Conservation (phyloP, 805 yeast species). For the Starmerella asiatica region DNA sequence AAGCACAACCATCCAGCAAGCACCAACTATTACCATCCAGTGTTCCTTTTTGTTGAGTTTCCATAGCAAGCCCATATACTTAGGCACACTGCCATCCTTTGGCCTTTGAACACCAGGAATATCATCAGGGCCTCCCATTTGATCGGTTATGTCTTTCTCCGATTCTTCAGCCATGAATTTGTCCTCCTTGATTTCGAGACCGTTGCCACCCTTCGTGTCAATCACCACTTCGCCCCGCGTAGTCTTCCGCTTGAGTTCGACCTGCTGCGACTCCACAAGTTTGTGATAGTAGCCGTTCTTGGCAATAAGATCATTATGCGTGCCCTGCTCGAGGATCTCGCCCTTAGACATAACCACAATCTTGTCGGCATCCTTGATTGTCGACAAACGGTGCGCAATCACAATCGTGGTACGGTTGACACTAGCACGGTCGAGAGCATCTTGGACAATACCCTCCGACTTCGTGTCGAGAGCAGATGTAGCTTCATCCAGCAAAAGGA, state of each 20-base stretch:
- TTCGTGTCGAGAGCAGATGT: conserved; percentile 45
- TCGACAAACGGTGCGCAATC: conserved; percentile 46
- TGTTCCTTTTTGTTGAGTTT: conserved; percentile 22
- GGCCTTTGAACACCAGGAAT: conserved; percentile 20
- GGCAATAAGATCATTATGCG: conserved; percentile 28
- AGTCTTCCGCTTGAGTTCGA: conserved; percentile 9
- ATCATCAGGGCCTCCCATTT: neutral
- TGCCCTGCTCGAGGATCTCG: conserved; percentile 37
- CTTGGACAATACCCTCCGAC: conserved; percentile 32
- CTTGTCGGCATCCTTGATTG: conserved; percentile 43
- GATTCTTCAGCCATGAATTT: conserved; percentile 8
- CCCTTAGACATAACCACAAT: conserved; percentile 41
- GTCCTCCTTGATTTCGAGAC: conserved; percentile 16
- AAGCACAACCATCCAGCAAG: conserved; percentile 21
- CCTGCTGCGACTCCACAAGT: conserved; percentile 30
- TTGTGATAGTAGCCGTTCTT: conserved; percentile 23
- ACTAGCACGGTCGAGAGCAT: conserved; percentile 29
- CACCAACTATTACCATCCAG: conserved; percentile 21
- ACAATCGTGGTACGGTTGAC: conserved; percentile 37
- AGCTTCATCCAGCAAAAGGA: conserved; percentile 53
- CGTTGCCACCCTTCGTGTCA: neutral
- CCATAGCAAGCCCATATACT: conserved; percentile 17
- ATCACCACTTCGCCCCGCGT: conserved; percentile 1
- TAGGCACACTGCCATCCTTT: conserved; percentile 3
- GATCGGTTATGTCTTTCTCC: neutral